Base-by-base conservation (phyloP, 495 filamentous ascomycete genomes). In the Glutinoglossum americanum region DNA sequence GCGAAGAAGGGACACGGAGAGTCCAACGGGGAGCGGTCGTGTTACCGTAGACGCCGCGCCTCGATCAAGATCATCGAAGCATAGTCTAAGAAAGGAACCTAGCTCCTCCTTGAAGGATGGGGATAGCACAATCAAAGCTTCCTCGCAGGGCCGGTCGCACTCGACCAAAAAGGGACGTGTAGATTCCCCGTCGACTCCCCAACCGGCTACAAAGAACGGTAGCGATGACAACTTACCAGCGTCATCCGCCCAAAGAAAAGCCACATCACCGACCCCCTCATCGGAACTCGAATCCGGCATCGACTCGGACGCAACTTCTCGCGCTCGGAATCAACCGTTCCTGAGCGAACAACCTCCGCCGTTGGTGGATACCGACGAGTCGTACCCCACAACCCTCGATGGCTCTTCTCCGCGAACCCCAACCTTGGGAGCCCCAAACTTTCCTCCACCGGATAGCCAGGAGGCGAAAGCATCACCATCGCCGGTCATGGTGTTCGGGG, bases 201-300 rank as follows among this genome's bases (percentile, higher is more conserved):
- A 30, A 59, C 57, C 57, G n/a, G 49, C 30, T 1, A 4, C 54
- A 28, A 61, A 25, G 63, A 63, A 57, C 13, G 60, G 56, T 32
- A 57, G 59, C 17, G 61, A 56, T 28, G 57, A 58, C 17, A 56
- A n/a, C 57, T 59, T 26, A 23, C 28, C 28, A 23, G 25, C 23
- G 10, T 25, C 54, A 21, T 53, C 58, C 68, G 61, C 73, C 67
- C 44, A 72, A 72, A 59, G 70, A 68, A 44, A 59, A 45, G 44
- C 70, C 66, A 25, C 64, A 62, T 7, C 65, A 26, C 66, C 70
- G 9, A 55, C 58, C 66, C 62, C 57, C 68, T 51, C 37, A 27
- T 41, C 48, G 15, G 57, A 9, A 41, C 26, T 19, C 10, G 49
- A 19, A 26, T 59, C 57, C 13, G 30, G 15, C 21, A 17, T 59